A percentile compares a stretch with the other conserved stretches of the same genome.
Conservation (phyloP, 257 asterid species). For the Solanum dulcamara region DNA sequence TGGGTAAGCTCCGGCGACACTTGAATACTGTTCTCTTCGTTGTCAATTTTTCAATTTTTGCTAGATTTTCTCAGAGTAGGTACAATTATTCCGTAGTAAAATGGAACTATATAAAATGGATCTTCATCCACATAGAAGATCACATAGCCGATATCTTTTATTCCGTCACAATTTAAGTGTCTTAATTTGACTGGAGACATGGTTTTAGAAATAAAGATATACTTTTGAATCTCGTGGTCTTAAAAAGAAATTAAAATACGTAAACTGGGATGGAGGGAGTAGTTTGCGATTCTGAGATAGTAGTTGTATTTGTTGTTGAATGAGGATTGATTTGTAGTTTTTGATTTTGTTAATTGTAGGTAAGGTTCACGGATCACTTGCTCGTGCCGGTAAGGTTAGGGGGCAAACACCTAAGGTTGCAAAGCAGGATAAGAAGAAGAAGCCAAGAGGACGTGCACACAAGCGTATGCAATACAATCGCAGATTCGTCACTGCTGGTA, state of each 20-base stretch:
- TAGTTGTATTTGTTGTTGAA: neutral
- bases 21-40: neutral
- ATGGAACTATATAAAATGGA: neutral
- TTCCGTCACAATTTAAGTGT: neutral
- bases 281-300: too few relatives aligned
- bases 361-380: constrained; percentile 94
- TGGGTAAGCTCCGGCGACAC: constrained; percentile 16
- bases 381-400: constrained; percentile 93
- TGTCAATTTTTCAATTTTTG: neutral
- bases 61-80: neutral
- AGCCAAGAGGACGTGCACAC: constrained; percentile 92
- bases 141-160: too few relatives aligned
- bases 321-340: neutral
- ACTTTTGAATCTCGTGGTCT: neutral
- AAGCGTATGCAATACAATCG: constrained; percentile 86
- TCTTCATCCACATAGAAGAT: neutral
- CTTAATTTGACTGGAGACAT: neutral
- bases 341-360: constrained; percentile 17
- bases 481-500: constrained; percentile 93
- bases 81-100: neutral
- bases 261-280: neutral
- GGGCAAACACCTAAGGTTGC: constrained; percentile 89
- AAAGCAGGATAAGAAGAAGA: constrained; percentile 84
- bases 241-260: too few relatives aligned
- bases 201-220: neutral